phyloP scores from a whole-genome alignment of 2,329 filamentous ascomycete genomes.

The Falciphora oryzae region DNA sequence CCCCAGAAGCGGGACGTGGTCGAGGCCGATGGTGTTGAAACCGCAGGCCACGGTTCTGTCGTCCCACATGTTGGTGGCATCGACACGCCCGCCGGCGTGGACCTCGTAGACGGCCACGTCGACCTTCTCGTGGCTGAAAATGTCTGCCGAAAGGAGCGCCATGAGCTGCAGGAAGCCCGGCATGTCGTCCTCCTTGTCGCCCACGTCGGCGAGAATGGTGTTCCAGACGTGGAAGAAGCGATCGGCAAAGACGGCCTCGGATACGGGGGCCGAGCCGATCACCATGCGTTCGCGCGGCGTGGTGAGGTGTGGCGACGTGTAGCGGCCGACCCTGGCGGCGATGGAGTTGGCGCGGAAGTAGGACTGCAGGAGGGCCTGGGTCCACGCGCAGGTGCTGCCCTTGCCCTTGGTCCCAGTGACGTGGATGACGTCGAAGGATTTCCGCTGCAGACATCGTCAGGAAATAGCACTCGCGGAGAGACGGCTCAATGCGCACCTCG shows the following conservation, averaged over 20 bases:
- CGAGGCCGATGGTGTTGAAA: conserved; percentile 62
- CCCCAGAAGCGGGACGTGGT: conserved; percentile 60
- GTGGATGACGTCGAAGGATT: conserved; percentile 9
- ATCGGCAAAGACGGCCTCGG: conserved; percentile 1
- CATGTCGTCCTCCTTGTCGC: conserved; percentile 7
- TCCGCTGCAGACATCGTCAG: not conserved
- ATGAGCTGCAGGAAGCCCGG: conserved; percentile 9
- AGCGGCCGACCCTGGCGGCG: conserved; percentile 9
- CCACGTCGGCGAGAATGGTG: conserved; percentile 3
- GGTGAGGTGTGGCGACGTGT: conserved; percentile 5
- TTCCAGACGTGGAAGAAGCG: conserved; percentile 10
- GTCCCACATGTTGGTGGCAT: conserved; percentile 62
- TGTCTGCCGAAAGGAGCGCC: conserved; percentile 7
- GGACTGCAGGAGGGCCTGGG: conserved; percentile 7
- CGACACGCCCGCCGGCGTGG: conserved; percentile 39
- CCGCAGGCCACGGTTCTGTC: conserved; percentile 50
- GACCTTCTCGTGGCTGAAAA: not conserved
- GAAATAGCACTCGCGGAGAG: not conserved
- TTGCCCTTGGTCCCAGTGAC: conserved; percentile 10
- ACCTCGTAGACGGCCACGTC: conserved; percentile 8
- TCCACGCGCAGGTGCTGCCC: conserved; percentile 7
- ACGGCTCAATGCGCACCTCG: not conserved
- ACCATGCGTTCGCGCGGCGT: conserved; percentile 7
- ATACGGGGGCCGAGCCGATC: not conserved
- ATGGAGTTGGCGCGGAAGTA: conserved; percentile 4